These are phyloP conservation scores for Cercospora zeina DNA, from an alignment of 2,329 filamentous ascomycete species.

Conservation along the genomic window DNA sequence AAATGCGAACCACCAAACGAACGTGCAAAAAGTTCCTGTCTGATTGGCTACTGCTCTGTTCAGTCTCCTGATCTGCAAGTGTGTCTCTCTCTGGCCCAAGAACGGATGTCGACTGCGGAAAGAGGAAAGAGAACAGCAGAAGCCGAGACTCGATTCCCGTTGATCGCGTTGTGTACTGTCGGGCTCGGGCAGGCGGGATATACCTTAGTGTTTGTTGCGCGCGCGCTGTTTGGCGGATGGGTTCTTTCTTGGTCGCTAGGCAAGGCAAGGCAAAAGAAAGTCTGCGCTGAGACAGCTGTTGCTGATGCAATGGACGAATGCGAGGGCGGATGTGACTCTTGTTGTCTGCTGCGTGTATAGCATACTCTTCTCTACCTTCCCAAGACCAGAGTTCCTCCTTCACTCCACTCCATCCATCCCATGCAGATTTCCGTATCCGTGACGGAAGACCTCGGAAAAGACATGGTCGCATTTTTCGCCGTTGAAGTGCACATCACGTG, in stretches of 20 bases:
- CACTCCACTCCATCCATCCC: neutral
- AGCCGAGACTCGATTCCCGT: neutral
- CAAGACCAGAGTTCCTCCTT: neutral
- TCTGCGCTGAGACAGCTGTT: neutral
- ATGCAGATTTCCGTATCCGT: too few relatives aligned
- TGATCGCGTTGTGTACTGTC: constrained; percentile 3
- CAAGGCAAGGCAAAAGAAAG: neutral
- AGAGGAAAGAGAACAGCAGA: neutral
- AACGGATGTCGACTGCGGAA: neutral
- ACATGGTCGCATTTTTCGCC: too few relatives aligned
- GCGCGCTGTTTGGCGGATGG: neutral
- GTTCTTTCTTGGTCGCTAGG: constrained; percentile 1
- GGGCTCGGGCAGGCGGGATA: neutral
- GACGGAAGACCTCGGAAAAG: too few relatives aligned
- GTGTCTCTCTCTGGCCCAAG: neutral
- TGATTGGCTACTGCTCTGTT: neutral
- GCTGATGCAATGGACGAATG: neutral
- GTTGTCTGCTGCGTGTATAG: constrained; percentile 10
- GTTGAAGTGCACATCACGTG: neutral
- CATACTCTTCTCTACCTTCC: constrained; percentile 5
- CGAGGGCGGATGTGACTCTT: neutral
- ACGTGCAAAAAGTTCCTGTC: neutral
- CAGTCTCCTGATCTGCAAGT: neutral
- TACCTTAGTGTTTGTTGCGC: constrained; percentile 7
- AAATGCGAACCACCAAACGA: constrained; percentile 5